Base-by-base conservation (phyloP, 306 rosid genomes). In the Boehmeria nivea region DNA sequence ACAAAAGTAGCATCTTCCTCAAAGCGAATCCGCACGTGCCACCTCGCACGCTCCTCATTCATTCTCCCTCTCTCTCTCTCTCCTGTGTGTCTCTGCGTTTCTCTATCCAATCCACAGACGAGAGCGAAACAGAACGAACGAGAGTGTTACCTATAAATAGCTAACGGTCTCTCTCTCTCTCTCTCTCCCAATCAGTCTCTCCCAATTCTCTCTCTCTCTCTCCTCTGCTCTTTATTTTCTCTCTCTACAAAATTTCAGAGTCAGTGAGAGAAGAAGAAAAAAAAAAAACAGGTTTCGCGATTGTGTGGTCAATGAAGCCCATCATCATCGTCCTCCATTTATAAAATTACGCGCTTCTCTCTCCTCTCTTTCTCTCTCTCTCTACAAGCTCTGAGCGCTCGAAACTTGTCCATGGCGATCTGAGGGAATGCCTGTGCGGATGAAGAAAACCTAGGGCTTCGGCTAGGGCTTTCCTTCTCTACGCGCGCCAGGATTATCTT, bases 391-490 rank as follows among this genome's bases (percentile, higher is more conserved):
- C n/a, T n/a, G n/a, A n/a, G n/a, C n/a, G n/a, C 53, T 40, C 57
- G 45, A 48, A 33, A 21, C 13, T 57, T 67, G 45, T 55, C 73
- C 65, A 48, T 63, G 72, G 70, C 61, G 70, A 60, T 79, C 76
- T 78, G 72, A 59, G 51, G 42, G 70, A 69, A 61, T 34, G 57
- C 55, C 36, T 43, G 18, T 11, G 50, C 12, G 8, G 25, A 22
- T 8, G 5, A 38, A 2, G 15, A 50, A 48, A 68, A 46, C 39
- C 42, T 55, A 58, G 70, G 55, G 58, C 54, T 40, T 28, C 34
- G 42, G 22, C 5, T n/a, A n/a, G n/a, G n/a, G n/a, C n/a, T n/a
- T n/a, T n/a, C n/a, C n/a, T n/a, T n/a, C n/a, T n/a, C 17, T 28
- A 13, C 19, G 3, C 12, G 3, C 2, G 57, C 13, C 5, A 26